Base-by-base conservation (phyloP, 805 yeast species). In the Metschnikowia matae region DNA sequence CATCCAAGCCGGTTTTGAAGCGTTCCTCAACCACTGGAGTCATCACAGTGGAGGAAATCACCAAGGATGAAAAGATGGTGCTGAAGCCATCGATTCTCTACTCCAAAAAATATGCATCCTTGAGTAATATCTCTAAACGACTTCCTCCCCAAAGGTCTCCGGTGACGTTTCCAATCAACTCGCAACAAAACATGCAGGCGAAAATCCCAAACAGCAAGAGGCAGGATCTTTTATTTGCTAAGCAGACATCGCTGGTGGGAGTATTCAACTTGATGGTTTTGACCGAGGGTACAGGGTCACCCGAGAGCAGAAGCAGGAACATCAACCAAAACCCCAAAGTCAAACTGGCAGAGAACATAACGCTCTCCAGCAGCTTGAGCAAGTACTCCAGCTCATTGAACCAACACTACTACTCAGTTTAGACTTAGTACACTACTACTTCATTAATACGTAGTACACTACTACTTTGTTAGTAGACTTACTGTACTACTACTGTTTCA, bases 11-110 rank as follows among this genome's bases (percentile, higher is more conserved):
- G 1, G 50, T 65, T 11, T 54, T 73, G 29, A 68, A 70, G 51
- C 55, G 78, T 38, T 71, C 78, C 4, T 71, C 75, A 3, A 73
- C 77, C 3, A 71, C 77, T 0, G 78, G 77, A 0, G 64, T 72
- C 4, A 67, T 73, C 11, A 66, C 74, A 1, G 55, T 71, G 4
- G 73, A 71, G 26, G 66, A 65, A 49, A 47, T 49, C 34, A 37
- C 46, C 6, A 39, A 41, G 4, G 49, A 51, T 7, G 40, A 48
- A 8, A 45, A 41, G 15, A 53, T 57, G 15, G 40, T 60, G 14
- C 66, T 60, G 50, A 60, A 71, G 36, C 73, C 75, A 2, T 69
- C 73, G 3, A 66, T 73, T 23, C 48, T 73, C 26, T 67, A 70
- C 44, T 63, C 70, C 4, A 71, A 67, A 46, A 64, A 65, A 42